A percentile compares a stretch with the other conserved stretches of the same genome.
Conservation (phyloP, 805 yeast species). For the Kurtzmaniella fragi region DNA sequence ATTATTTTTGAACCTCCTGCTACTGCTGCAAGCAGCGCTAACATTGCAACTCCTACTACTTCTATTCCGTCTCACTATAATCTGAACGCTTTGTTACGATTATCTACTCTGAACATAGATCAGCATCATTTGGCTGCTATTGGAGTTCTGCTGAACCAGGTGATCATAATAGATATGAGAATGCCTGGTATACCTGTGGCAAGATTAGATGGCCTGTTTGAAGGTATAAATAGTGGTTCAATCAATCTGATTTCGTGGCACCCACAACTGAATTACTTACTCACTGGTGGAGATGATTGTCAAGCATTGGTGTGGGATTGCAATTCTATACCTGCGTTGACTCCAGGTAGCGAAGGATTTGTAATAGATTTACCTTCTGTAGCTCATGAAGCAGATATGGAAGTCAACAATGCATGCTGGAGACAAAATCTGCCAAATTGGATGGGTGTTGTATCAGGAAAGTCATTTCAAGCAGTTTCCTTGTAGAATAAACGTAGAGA, state of each 20-base stretch:
- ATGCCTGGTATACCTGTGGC: slow-evolving; percentile 79
- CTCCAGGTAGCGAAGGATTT: slow-evolving; percentile 8
- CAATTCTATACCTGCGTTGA: slow-evolving; percentile 10
- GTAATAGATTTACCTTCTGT: slow-evolving; percentile 32
- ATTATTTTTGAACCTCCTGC: slow-evolving; percentile 81
- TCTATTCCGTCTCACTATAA: slow-evolving; percentile 11
- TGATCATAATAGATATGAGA: slow-evolving; percentile 76
- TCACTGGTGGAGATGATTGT: slow-evolving; percentile 69
- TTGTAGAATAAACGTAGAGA: slow-evolving; percentile 6
- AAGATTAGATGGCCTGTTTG: slow-evolving; percentile 54
- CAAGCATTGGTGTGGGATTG: slow-evolving; percentile 71
- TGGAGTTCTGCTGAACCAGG: slow-evolving; percentile 61
- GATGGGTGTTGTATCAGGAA: slow-evolving; percentile 73
- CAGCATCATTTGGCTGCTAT: slow-evolving; percentile 81
- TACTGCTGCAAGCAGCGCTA: slow-evolving; percentile 9
- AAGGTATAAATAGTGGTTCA: slow-evolving; percentile 48
- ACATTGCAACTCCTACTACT: slow-evolving; percentile 6
- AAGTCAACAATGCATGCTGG: slow-evolving; percentile 79
- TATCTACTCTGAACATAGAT: slow-evolving; percentile 76
- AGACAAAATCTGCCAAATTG: slow-evolving; percentile 61
- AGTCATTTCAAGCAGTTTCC: slow-evolving; percentile 62
- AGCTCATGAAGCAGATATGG: slow-evolving; percentile 59
- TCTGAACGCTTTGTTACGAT: slow-evolving; percentile 60
- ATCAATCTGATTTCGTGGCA: slow-evolving; percentile 83
- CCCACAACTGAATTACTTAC: slow-evolving; percentile 59